phyloP scores from a whole-genome alignment of 768 basidiomycete genomes.

The Rubroboletus satanas region DNA sequence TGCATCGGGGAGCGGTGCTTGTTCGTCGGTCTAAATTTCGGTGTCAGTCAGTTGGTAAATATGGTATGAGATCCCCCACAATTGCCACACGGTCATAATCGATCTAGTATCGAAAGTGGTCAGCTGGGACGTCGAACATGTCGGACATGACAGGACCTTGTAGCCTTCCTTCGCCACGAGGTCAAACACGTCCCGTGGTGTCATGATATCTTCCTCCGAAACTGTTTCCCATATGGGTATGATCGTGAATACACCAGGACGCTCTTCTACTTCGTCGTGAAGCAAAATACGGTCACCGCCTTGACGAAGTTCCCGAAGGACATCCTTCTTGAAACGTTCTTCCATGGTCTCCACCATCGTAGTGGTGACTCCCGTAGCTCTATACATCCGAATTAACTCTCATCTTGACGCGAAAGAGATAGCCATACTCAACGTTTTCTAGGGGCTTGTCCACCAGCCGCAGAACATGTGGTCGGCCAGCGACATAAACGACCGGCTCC shows the following conservation, averaged over 20 bases:
- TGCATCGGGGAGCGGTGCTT: conserved; percentile 88
- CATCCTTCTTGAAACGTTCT: conserved; percentile 78
- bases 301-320: conserved; percentile 72
- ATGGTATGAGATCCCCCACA: conserved; percentile 41
- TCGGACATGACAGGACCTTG: conserved; percentile 36
- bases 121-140: not conserved
- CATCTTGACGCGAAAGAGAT: not conserved
- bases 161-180: conserved; percentile 75
- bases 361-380: conserved; percentile 92
- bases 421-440: conserved; percentile 86
- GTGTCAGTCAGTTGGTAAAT: conserved; percentile 3
- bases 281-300: conserved; percentile 76
- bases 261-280: conserved; percentile 94
- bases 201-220: conserved; percentile 76
- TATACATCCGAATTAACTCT: conserved; percentile 26
- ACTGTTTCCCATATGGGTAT: conserved; percentile 95
- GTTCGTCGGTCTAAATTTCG: conserved; percentile 82
- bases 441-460: conserved; percentile 83
- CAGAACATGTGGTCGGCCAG: conserved; percentile 85
- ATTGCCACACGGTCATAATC: conserved; percentile 89
- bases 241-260: conserved; percentile 84
- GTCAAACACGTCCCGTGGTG: conserved; percentile 78
- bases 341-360: conserved; percentile 92
- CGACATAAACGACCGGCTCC: conserved; percentile 92
- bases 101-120: conserved; percentile 44